phyloP scores from a whole-genome alignment of 2,329 filamentous ascomycete genomes.

The Xylariaceae sp. region DNA sequence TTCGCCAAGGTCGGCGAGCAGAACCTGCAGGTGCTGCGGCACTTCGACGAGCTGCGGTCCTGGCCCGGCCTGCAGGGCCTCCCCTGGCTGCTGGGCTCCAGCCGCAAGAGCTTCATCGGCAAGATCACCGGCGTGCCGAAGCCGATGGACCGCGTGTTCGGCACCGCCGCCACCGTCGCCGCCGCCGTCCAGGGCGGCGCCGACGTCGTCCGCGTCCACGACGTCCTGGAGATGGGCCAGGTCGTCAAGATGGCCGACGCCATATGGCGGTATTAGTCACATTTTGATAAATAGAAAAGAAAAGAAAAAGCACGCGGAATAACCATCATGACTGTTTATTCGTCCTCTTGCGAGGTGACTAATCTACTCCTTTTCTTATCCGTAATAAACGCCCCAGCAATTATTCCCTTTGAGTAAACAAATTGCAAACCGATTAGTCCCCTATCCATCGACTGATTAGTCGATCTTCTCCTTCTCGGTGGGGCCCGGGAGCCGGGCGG shows the following conservation, averaged over 20 bases:
- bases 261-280: conserved; percentile 73
- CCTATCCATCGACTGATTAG: no score
- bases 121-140: conserved; percentile 74
- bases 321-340: no score
- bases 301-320: no score
- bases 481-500: no score
- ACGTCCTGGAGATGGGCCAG: conserved; percentile 82
- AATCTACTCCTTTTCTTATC: no score
- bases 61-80: conserved; percentile 69
- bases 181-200: conserved; percentile 85
- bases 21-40: conserved; percentile 77
- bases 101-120: conserved; percentile 88
- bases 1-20: conserved; percentile 85
- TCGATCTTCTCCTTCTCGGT: no score
- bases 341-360: no score
- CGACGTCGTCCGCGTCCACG: conserved; percentile 91
- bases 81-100: conserved; percentile 88
- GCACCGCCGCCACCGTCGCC: conserved; percentile 85
- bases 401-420: no score
- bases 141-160: conserved; percentile 73
- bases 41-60: conserved; percentile 64
- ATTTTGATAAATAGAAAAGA: no score
- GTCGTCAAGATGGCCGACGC: conserved; percentile 89
- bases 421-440: no score
- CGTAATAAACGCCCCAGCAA: no score